A percentile compares a stretch with the other conserved stretches of the same genome.
These are phyloP conservation scores for Stachybotrys chlorohalonatus DNA, from an alignment of 2,329 filamentous ascomycete species.

Conservation along the genomic window DNA sequence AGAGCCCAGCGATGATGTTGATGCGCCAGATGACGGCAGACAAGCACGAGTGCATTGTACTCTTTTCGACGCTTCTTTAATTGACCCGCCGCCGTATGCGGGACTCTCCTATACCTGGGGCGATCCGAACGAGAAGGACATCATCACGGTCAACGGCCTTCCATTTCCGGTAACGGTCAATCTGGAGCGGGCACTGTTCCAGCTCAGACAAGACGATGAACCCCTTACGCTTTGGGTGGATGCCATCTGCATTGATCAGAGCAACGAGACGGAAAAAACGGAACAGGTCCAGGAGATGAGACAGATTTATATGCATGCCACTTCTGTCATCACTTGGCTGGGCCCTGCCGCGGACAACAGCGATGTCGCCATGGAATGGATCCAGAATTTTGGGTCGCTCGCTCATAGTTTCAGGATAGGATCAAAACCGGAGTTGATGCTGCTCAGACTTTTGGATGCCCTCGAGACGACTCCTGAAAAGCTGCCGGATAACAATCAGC, in stretches of 20 bases:
- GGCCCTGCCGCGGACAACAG: slow-evolving; percentile 10
- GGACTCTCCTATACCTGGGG: background rate
- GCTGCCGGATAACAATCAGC: background rate
- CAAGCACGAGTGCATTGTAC: background rate
- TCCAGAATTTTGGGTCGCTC: background rate
- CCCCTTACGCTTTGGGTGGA: background rate
- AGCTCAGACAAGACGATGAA: background rate
- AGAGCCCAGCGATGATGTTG: background rate
- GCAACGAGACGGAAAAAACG: background rate
- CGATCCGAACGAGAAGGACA: background rate
- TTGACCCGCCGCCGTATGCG: background rate
- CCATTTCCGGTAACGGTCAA: background rate
- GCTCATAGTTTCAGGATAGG: background rate
- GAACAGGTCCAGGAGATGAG: background rate
- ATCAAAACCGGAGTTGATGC: background rate
- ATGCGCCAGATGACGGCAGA: background rate
- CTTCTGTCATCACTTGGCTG: background rate
- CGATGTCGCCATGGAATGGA: slow-evolving; percentile 1
- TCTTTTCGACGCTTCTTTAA: background rate
- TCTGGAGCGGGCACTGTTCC: background rate
- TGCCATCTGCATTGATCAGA: background rate
- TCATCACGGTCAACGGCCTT: background rate
- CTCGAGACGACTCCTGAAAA: background rate
- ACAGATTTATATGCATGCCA: background rate
- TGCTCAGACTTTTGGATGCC: background rate